These are phyloP conservation scores for Botryosphaeria dothidea DNA, from an alignment of 2,329 filamentous ascomycete species.

Conservation along the genomic window DNA sequence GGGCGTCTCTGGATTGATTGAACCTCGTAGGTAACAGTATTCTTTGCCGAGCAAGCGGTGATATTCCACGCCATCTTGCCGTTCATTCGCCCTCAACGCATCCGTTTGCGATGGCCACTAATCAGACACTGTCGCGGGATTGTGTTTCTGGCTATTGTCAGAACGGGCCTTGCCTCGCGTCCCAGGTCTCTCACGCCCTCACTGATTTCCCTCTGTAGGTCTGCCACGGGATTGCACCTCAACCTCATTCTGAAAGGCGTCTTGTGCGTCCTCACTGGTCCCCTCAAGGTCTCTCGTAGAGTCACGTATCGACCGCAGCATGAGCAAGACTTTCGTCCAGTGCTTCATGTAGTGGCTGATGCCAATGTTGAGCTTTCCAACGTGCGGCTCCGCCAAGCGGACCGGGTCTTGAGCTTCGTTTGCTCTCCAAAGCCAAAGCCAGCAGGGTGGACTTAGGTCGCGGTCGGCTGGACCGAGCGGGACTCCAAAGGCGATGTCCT, in stretches of 20 bases:
- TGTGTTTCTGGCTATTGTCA: background rate
- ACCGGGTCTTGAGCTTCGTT: background rate
- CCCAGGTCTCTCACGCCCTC: background rate
- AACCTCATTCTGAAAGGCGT: background rate
- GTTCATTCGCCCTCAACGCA: too few relatives aligned
- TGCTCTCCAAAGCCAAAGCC: background rate
- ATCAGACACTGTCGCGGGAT: background rate
- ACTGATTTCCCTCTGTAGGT: background rate
- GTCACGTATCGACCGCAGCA: background rate
- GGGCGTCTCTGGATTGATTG: background rate
- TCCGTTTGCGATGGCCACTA: too few relatives aligned
- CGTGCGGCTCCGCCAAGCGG: background rate
- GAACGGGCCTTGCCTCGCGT: background rate
- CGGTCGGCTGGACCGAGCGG: constrained; percentile 2
- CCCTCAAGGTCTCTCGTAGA: background rate
- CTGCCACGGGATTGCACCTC: background rate
- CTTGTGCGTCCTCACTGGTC: background rate
- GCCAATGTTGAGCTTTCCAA: background rate
- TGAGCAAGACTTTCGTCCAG: background rate
- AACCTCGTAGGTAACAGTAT: too few relatives aligned
- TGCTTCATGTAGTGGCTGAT: background rate
- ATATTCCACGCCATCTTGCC: too few relatives aligned
- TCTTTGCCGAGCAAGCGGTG: too few relatives aligned
- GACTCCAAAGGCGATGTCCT: background rate
- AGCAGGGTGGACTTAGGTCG: background rate